These are phyloP conservation scores for Neonectria punicea DNA, from an alignment of 2,329 filamentous ascomycete genomes.

Conservation along the genomic window DNA sequence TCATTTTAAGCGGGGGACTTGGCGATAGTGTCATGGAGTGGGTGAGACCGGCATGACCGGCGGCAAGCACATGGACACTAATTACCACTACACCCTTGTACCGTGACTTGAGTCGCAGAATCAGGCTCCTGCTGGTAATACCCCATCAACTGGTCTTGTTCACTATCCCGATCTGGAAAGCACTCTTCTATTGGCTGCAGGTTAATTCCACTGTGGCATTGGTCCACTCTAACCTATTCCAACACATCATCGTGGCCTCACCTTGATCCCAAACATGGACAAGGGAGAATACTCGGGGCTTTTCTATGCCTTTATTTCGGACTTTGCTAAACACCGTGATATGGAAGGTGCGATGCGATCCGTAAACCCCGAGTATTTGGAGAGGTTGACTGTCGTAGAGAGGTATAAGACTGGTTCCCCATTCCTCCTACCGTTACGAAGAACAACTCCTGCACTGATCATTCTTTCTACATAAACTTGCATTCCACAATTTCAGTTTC, in stretches of 20 bases:
- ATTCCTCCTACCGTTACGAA: background rate
- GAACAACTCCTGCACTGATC: background rate
- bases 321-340: background rate
- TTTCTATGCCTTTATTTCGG: background rate
- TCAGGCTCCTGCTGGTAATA: background rate
- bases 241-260: background rate
- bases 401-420: background rate
- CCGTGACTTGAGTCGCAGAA: background rate
- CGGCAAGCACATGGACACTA: too few species aligned
- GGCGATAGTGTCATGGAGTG: background rate
- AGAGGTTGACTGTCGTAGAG: background rate
- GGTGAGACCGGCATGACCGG: background rate
- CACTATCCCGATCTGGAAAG: background rate
- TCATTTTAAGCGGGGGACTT: background rate
- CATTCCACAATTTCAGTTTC: background rate
- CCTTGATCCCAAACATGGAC: background rate
- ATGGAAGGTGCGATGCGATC: background rate
- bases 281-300: background rate
- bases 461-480: background rate
- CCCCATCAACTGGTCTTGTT: background rate
- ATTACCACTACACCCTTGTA: too few species aligned
- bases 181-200: constrained; percentile 2
- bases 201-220: background rate
- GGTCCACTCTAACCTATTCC: background rate
- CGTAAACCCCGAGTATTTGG: background rate